Evolutionary conservation across 192 early-diverging fungal species (phyloP), one percentile per base, ranked within the genome.

Genomic region (Dissophora globulifera): DNA sequence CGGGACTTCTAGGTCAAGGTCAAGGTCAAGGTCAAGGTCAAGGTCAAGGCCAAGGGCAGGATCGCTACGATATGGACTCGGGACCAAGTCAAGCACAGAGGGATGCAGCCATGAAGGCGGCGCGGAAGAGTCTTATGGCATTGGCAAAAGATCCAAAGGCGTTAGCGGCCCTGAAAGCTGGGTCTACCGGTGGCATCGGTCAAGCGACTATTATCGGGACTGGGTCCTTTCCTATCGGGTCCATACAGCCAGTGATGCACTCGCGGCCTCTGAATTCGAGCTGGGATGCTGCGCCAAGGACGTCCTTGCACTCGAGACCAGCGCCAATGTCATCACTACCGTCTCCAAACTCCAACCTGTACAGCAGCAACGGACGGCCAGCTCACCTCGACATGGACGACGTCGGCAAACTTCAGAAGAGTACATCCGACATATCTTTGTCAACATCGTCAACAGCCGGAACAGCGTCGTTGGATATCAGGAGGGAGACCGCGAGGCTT

Each of bases 171-270:
- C 63, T 76, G 33, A 76, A 76, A 67, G 72, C 72, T 67, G 72
- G 72, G 33, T 76, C 72, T 56, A 76, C 52, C 50, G 72, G 58
- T 76, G 72, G 72, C 40, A 76, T 54, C 50, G 64, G 72, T 67
- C 72, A 76, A 56, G 63, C 72, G 63, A 76, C 72, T 76, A 76
- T 76, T 76, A 76, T 76, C 62, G 72, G 63, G 52, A 76, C 72
- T 76, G 72, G 72, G 45, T 76, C 72, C 52, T 76, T 76, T 67
- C 64, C 72, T 76, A 67, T 61, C 58, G 72, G 72, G 63, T 76
- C 72, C 46, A 53, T 58, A 43, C 72, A 76, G 58, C 72, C 72
- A 49, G 50, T 76, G 26, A 33, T 67, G 55, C 72, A 76, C 16
- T 47, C 57, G n/a, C 32, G 23, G 25, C 63, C 57, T 48, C 57